These are phyloP conservation scores for Dillenia turbinata DNA, from an alignment of 164 flowering plant genomes.

Conservation along the genomic window DNA sequence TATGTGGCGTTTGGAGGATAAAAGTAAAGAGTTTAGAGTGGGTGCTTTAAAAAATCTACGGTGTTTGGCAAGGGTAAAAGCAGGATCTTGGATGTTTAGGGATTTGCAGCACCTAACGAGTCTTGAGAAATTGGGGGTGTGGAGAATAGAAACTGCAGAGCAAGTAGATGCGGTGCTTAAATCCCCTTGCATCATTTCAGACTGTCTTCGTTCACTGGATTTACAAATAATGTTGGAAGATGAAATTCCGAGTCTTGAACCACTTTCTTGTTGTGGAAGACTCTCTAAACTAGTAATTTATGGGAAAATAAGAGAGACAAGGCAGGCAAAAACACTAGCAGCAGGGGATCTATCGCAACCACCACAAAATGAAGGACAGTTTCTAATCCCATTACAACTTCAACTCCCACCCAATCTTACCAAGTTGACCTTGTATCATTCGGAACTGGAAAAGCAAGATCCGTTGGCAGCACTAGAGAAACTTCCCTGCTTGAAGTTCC, in stretches of 20 bases:
- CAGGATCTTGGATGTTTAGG: not conserved
- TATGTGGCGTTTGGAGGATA: not conserved
- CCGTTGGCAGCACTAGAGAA: constrained; percentile 17
- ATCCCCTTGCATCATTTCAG: not conserved
- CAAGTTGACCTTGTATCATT: constrained; percentile 7
- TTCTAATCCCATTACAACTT: not conserved
- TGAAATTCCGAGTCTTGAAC: not conserved
- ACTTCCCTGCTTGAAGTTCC: constrained; percentile 11
- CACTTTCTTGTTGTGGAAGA: not conserved
- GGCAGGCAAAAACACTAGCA: no score
- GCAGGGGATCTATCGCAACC: no score
- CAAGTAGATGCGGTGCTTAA: not conserved
- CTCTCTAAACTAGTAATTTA: constrained; percentile 9
- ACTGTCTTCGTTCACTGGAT: not conserved
- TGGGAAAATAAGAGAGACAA: constrained; percentile 10
- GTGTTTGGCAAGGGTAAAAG: no score
- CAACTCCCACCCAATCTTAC: constrained; percentile 16
- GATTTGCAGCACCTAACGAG: constrained; percentile 8
- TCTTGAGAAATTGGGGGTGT: constrained; percentile 6
- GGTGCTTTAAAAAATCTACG: constrained; percentile 11
- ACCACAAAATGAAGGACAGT: no score
- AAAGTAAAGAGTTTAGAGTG: not conserved
- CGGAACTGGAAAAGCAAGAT: constrained; percentile 5
- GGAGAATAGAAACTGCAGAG: not conserved
- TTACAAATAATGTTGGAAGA: not conserved